phyloP scores from a whole-genome alignment of 2,329 filamentous ascomycete species.

The Ambrosiella cleistominuta region DNA sequence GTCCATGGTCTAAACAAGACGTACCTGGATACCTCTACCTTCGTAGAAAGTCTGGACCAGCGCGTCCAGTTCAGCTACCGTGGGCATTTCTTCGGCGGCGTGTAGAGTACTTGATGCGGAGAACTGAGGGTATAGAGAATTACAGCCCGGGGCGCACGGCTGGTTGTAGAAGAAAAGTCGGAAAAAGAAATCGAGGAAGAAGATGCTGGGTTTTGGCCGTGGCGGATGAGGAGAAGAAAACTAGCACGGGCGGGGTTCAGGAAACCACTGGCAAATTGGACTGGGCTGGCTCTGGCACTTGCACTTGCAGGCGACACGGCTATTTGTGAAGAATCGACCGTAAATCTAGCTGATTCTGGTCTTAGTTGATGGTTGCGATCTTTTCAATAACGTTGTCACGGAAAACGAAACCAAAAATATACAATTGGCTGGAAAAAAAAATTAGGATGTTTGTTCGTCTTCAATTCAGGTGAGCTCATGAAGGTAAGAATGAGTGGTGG shows the following conservation, averaged over 20 bases:
- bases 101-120: neutral
- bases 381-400: neutral
- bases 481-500: too few species aligned
- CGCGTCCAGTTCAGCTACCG: constrained; percentile 88
- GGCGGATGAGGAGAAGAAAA: constrained; percentile 14
- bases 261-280: constrained; percentile 9
- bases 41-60: constrained; percentile 96
- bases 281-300: neutral
- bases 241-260: constrained; percentile 13
- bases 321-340: neutral
- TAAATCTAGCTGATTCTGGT: neutral
- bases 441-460: too few species aligned
- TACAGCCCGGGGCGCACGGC: constrained; percentile 10
- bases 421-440: too few species aligned
- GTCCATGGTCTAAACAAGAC: constrained; percentile 19
- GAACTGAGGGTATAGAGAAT: constrained; percentile 4
- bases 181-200: constrained; percentile 12
- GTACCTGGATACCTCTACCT: constrained; percentile 80
- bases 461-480: too few species aligned
- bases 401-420: too few species aligned
- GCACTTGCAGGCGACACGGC: constrained; percentile 4
- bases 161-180: constrained; percentile 14
- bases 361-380: too few species aligned
- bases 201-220: constrained; percentile 7
- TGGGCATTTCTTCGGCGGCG: constrained; percentile 35